Conservation (phyloP, 495 filamentous ascomycete genomes). For the Gamarada debralockiae region DNA sequence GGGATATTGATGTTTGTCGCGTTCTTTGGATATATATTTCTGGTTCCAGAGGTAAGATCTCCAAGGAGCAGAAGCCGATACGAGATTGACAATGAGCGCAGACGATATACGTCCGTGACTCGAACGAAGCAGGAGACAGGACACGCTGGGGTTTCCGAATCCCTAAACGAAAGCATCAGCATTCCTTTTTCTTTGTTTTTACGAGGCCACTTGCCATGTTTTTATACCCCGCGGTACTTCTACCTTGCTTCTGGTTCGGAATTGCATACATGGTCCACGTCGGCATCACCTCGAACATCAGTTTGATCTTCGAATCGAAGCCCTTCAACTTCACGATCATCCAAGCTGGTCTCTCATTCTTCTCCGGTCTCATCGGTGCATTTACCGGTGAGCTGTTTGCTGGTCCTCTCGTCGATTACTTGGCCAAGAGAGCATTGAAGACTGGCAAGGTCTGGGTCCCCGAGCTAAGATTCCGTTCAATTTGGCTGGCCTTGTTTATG, state of each 20-base stretch:
- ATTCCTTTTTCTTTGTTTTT: constrained; percentile 13
- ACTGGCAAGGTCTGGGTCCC: constrained; percentile 23
- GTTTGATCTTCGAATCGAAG: background rate
- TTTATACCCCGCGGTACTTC: constrained; percentile 18
- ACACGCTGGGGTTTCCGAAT: background rate
- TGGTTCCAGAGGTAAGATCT: constrained; percentile 2
- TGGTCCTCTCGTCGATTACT: constrained; percentile 25
- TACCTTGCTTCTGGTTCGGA: constrained; percentile 23
- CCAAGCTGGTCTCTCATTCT: constrained; percentile 16
- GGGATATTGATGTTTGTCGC: background rate
- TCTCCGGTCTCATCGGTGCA: constrained; percentile 20
- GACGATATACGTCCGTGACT: too few species aligned
- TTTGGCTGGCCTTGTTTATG: constrained; percentile 14
- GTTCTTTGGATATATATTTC: background rate
- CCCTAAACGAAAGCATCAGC: background rate
- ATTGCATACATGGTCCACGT: constrained; percentile 25
- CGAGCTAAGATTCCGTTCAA: constrained; percentile 22
- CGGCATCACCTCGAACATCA: constrained; percentile 10
- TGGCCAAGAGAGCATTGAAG: constrained; percentile 18
- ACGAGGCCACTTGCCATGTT: constrained; percentile 24
- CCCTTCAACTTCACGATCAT: constrained; percentile 27
- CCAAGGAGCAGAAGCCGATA: too few species aligned
- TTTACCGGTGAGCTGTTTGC: constrained; percentile 27
- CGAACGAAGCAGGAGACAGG: background rate
- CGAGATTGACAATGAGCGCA: too few species aligned